phyloP scores from a whole-genome alignment of 805 yeast species.

The Candida arabinofermentans region DNA sequence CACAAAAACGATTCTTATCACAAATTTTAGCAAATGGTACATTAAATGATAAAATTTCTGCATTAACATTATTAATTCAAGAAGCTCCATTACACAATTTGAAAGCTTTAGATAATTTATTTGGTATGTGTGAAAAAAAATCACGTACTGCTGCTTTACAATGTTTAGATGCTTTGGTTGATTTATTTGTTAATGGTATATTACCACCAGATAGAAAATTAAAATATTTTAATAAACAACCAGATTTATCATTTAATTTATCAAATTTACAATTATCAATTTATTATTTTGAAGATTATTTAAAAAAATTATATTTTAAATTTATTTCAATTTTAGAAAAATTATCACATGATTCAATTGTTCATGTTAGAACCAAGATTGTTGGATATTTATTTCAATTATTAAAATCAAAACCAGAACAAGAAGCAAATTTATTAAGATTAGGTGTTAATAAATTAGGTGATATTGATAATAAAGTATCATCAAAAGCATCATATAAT shows the following conservation, averaged over 20 bases:
- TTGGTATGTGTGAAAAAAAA: constrained; percentile 81
- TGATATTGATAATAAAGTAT: constrained; percentile 85
- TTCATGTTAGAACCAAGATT: constrained; percentile 77
- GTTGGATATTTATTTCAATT: constrained; percentile 76
- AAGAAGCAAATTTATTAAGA: constrained; percentile 85
- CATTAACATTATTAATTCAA: constrained; percentile 86
- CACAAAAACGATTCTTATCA: constrained; percentile 82
- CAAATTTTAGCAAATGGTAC: constrained; percentile 93
- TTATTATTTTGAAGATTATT: constrained; percentile 84
- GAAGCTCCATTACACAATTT: constrained; percentile 92
- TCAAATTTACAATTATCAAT: constrained; percentile 59
- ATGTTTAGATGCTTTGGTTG: constrained; percentile 84
- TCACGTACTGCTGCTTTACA: constrained; percentile 91
- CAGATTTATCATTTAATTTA: constrained; percentile 38
- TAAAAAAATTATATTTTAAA: constrained; percentile 72
- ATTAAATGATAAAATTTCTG: constrained; percentile 89
- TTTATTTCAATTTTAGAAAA: constrained; percentile 74
- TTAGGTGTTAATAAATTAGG: constrained; percentile 93
- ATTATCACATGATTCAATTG: constrained; percentile 86
- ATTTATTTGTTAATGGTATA: constrained; percentile 78
- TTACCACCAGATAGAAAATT: constrained; percentile 87
- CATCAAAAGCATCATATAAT: constrained; percentile 82
- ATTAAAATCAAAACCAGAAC: constrained; percentile 86
- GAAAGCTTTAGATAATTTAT: constrained; percentile 75
- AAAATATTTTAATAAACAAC: constrained; percentile 73